Conservation (phyloP, 768 basidiomycete genomes). For the Macrolepiota fuliginosa region DNA sequence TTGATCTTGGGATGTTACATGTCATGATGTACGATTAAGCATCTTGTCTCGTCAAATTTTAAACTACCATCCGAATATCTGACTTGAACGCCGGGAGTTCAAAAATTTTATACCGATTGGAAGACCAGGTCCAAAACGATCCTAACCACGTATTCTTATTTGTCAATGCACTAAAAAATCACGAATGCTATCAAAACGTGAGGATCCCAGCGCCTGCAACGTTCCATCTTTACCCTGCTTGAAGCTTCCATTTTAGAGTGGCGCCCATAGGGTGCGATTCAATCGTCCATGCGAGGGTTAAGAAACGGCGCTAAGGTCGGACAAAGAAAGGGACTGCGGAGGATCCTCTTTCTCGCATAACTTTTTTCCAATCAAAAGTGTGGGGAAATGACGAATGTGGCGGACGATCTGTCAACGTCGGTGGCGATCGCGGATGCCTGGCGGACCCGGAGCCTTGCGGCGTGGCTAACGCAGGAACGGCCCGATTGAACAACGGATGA, state of each 20-base stretch:
- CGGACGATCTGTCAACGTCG: not conserved
- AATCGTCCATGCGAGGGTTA: not conserved
- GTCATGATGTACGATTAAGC: not conserved
- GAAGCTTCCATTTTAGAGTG: not conserved
- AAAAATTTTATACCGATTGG: not conserved
- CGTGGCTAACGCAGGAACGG: not conserved
- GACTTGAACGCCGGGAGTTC: not conserved
- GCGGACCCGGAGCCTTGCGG: not conserved
- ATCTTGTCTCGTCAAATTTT: slow-evolving; percentile 3
- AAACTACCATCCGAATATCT: not conserved
- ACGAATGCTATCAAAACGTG: slow-evolving; percentile 3
- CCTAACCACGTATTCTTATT: not conserved
- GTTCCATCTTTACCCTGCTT: not conserved
- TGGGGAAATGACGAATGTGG: not conserved
- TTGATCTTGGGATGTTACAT: not conserved
- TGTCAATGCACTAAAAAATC: not conserved
- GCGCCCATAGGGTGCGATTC: not conserved
- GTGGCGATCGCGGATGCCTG: not conserved
- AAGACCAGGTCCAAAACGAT: not conserved
- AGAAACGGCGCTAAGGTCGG: not conserved
- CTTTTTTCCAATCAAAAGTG: not conserved
- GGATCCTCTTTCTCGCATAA: not conserved
- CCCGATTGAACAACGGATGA: not conserved
- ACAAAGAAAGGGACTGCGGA: not conserved
- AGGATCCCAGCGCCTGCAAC: not conserved